Evolutionary conservation across 2,329 filamentous ascomycete species (phyloP), one percentile per base, ranked within the genome.

Genomic region (Aspergillus melleus): DNA sequence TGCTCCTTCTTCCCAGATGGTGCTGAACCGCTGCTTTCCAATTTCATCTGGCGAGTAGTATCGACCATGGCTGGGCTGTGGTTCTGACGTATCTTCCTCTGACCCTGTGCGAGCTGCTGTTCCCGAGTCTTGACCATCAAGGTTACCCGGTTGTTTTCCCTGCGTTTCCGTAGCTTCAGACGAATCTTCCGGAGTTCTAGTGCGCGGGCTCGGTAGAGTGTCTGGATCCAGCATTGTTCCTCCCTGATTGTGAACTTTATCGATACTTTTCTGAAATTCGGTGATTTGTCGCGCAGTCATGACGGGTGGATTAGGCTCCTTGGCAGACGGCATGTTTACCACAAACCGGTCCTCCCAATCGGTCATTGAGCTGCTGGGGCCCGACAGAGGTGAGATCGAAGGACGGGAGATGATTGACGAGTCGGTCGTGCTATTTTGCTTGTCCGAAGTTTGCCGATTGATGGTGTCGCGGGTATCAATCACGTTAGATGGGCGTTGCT

Each of bases 281-380:
- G 64, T 51, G 39, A 79, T 78, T 58, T 79, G 74, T 32, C 74
- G 68, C 1, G 68, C 66, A 4, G 73, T 77, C 74, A 79, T 75
- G 1, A 67, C 72, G 4, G 75, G 72, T 3, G 77, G 76, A 49
- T 76, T 77, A 0, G 77, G 76, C 2, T 79, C 76, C 42, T 71
- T 76, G 3, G 77, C 76, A 20, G 75, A 74, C 5, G 76, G 77
- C 76, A 78, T 79, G 52, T 79, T 70, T 36, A 79, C 74, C 49
- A 78, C 76, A 60, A 78, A 79, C 65, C 68, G 70, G 59, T 79
- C 77, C 54, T 76, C 74, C 71, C 75, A 73, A 42, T 75, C 72
- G 14, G 69, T 73, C 24, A 70, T 64, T 0, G 72, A 74, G 29
- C 67, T 69, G 20, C 71, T 65, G 22, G 70, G 69, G 2, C 67